These are phyloP conservation scores for Tympanopsis confertula DNA, from an alignment of 2,329 filamentous ascomycete species.

Conservation along the genomic window DNA sequence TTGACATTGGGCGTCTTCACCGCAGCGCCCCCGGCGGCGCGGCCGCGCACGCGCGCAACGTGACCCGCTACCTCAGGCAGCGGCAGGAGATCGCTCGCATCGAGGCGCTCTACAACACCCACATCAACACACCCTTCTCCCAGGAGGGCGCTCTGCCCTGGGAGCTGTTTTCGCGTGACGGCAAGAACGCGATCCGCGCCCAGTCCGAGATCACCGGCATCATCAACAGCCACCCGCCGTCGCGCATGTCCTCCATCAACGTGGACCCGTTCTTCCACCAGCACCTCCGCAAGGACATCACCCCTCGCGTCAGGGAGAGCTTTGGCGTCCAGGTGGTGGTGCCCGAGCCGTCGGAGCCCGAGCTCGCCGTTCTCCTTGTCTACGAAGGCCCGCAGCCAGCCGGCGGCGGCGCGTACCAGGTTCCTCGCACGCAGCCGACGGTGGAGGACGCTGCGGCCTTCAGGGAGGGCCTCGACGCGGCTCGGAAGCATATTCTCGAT, in stretches of 20 bases:
- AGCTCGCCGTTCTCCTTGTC: conserved; percentile 58
- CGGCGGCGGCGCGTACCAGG: conserved; percentile 33
- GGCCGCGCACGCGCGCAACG: conserved; percentile 67
- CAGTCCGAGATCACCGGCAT: conserved; percentile 66
- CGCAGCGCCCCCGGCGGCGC: conserved; percentile 61
- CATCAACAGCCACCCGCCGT: conserved; percentile 62
- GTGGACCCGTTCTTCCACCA: conserved; percentile 73
- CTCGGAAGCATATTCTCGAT: conserved; percentile 42
- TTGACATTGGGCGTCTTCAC: conserved; percentile 75
- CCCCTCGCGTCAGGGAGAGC: conserved; percentile 50
- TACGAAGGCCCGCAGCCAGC: conserved; percentile 53
- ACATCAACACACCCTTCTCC: conserved; percentile 69
- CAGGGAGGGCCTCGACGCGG: conserved; percentile 40
- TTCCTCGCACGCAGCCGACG: conserved; percentile 40
- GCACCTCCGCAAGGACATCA: conserved; percentile 55
- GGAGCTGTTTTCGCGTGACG: conserved; percentile 79
- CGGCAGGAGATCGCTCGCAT: conserved; percentile 72
- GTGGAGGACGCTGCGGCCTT: conserved; percentile 37
- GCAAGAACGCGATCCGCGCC: conserved; percentile 69
- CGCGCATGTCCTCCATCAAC: conserved; percentile 52
- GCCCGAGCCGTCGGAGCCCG: conserved; percentile 47
- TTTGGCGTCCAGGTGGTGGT: conserved; percentile 66
- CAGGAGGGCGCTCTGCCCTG: conserved; percentile 64
- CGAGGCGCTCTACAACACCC: conserved; percentile 69
- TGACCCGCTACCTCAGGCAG: conserved; percentile 79